Percentiles rank a stretch among this genome's conserved stretches.
phyloP scores from a whole-genome alignment of 192 early-diverging fungal species.

The Physocladia obscura region DNA sequence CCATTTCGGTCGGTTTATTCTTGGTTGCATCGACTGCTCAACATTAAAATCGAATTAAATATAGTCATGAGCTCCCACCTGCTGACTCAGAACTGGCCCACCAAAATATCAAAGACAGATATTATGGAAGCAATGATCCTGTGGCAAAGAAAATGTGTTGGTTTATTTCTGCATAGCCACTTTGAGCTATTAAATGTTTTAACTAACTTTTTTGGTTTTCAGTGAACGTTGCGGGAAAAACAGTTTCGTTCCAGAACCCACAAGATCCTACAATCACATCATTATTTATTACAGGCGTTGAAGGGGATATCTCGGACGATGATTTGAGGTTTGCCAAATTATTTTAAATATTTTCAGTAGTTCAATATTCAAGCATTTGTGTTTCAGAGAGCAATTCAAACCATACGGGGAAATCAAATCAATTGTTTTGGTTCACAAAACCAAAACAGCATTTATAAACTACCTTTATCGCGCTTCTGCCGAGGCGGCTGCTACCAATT shows the following conservation, averaged over 20 bases:
- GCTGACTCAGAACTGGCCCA: slow-evolving; percentile 77
- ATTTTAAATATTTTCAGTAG: not conserved
- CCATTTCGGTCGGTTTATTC: slow-evolving; percentile 73
- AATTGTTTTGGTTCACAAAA: slow-evolving; percentile 74
- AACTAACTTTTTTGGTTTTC: not conserved
- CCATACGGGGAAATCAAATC: slow-evolving; percentile 89
- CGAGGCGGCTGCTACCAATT: slow-evolving; percentile 72
- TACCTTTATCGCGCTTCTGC: slow-evolving; percentile 77
- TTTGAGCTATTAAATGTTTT: no score
- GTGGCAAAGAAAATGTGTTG: slow-evolving; percentile 82
- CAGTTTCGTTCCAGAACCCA: slow-evolving; percentile 58
- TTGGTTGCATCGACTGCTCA: no score
- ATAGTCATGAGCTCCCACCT: slow-evolving; percentile 77
- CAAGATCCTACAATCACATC: slow-evolving; percentile 82
- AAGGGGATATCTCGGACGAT: slow-evolving; percentile 64
- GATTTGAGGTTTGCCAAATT: slow-evolving; percentile 67
- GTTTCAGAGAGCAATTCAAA: slow-evolving; percentile 66
- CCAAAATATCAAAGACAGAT: slow-evolving; percentile 94
- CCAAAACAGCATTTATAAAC: slow-evolving; percentile 89
- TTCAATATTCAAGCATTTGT: no score
- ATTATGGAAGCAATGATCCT: slow-evolving; percentile 92
- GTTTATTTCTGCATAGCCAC: no score
- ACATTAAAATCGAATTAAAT: no score
- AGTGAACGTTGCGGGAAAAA: slow-evolving; percentile 49
- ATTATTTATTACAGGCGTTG: slow-evolving; percentile 81